Base-by-base conservation (phyloP, 1,284 basidiomycete genomes). In the Cutaneotrichosporon sp. region DNA sequence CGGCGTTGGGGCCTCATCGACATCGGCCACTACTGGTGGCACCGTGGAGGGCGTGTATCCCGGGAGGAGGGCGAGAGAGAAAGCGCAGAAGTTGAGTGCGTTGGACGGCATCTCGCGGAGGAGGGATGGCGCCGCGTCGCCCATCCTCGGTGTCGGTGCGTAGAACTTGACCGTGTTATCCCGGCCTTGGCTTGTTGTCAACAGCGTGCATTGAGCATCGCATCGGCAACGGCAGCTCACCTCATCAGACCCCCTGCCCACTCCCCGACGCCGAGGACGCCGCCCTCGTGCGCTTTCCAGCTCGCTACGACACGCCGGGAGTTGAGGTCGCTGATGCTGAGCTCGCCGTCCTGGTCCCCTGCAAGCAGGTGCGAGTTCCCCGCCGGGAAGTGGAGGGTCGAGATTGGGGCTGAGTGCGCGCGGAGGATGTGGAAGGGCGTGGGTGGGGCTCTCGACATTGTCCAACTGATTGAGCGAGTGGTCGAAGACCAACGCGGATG, bases 21-120 rank as follows among this genome's bases (percentile, higher is more conserved):
- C n/a, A n/a, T 20, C 35, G 17, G 17, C 16, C 35, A 20, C 35
- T 7, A 20, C 17, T 7, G 22, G 4, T 4, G 35, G 35, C 19
- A 38, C 27, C 57, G 63, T 58, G 57, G 46, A 59, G 59, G 39
- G 47, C 31, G 52, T 51, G 39, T 57, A 57, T 32, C 46, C 46
- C 42, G 50, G 31, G 27, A 35, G 24, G 2, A 32, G 66, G 26
- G 81, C 63, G 0, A 87, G 66, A 4, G 84, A 81, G 68, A 93
- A 91, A 1, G 84, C 82, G 72, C 90, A 93, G 67, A 87, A 94
- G 69, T 93, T 94, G 58, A 94, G 78, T 2, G 90, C 83, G 68
- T 94, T 96, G 54, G 90, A 84, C 63, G 88, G 86, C 71, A 94
- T 76, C 0, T 85, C 85, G 60, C 83, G 84, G 3, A 74, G 64